Conservation (phyloP, 805 yeast genomes). For the Limtongia smithiae region DNA sequence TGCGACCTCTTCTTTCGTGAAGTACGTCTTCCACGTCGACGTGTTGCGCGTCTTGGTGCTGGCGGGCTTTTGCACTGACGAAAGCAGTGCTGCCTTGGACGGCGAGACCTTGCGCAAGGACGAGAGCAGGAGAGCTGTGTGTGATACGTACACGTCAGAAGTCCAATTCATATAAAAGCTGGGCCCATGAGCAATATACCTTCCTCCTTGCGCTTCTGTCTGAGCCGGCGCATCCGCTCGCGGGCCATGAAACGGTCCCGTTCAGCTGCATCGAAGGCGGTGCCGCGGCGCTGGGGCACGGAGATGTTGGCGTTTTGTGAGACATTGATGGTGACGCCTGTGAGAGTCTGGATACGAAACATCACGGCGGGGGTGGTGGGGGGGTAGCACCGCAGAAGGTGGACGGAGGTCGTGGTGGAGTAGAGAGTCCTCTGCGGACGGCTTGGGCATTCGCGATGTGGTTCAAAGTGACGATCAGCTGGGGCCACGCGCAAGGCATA, state of each 20-base stretch:
- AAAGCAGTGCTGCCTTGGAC: conserved; percentile 8
- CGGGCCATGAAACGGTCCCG: conserved; percentile 24
- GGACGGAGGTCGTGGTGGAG: neutral
- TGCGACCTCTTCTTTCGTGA: conserved; percentile 10
- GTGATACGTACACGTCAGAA: neutral
- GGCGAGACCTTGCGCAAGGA: conserved; percentile 14
- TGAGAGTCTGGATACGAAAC: conserved; percentile 24
- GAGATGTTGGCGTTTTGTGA: conserved; percentile 20
- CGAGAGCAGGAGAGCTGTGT: conserved; percentile 13
- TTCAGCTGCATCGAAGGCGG: conserved; percentile 23
- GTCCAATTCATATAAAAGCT: neutral
- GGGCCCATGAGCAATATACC: conserved; percentile 1
- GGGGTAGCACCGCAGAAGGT: too few relatives aligned
- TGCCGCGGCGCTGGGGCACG: conserved; percentile 20
- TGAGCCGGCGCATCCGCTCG: conserved; percentile 25
- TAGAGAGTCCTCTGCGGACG: too few relatives aligned
- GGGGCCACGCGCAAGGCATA: too few relatives aligned
- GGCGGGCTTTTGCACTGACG: neutral
- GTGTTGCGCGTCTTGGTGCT: conserved; percentile 5
- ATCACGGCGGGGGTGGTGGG: conserved; percentile 1
- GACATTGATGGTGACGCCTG: conserved; percentile 19
- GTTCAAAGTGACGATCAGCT: too few relatives aligned
- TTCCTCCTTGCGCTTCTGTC: conserved; percentile 23
- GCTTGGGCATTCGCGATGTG: too few relatives aligned
- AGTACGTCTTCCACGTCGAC: conserved; percentile 23